Conservation (phyloP, 257 asterid genomes). For the Fraxinus excelsior region DNA sequence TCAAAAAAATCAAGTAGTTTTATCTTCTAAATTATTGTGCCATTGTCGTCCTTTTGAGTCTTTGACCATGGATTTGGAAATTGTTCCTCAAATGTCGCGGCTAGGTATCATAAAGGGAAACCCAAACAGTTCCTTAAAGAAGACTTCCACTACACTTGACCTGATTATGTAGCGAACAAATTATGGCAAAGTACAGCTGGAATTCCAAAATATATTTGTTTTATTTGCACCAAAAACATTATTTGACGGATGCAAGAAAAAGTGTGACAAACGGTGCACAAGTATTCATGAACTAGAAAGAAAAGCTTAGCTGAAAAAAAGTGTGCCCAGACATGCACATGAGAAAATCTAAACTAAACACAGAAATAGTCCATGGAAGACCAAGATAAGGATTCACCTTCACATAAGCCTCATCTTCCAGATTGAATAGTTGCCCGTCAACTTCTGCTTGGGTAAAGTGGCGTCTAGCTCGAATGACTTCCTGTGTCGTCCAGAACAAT, state of each 20-base stretch:
- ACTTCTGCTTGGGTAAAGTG: constrained; percentile 56
- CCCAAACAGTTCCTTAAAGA: neutral
- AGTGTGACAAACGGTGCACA: neutral
- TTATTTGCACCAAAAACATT: neutral
- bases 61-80: neutral
- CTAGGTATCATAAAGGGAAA: neutral
- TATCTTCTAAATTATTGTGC: neutral
- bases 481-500: constrained; percentile 22
- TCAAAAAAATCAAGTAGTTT: neutral
- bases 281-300: neutral
- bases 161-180: too few species aligned
- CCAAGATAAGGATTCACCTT: constrained; percentile 36
- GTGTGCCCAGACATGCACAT: neutral
- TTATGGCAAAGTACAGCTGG: neutral
- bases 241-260: neutral
- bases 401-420: constrained; percentile 75
- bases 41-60: neutral
- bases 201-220: too few species aligned
- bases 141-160: neutral
- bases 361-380: neutral
- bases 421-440: constrained; percentile 47
- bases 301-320: neutral
- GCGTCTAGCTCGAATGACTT: constrained; percentile 40
- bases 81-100: neutral
- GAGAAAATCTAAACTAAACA: neutral